These are phyloP conservation scores for Elsinoe australis DNA, from an alignment of 2,329 filamentous ascomycete species.

Conservation along the genomic window DNA sequence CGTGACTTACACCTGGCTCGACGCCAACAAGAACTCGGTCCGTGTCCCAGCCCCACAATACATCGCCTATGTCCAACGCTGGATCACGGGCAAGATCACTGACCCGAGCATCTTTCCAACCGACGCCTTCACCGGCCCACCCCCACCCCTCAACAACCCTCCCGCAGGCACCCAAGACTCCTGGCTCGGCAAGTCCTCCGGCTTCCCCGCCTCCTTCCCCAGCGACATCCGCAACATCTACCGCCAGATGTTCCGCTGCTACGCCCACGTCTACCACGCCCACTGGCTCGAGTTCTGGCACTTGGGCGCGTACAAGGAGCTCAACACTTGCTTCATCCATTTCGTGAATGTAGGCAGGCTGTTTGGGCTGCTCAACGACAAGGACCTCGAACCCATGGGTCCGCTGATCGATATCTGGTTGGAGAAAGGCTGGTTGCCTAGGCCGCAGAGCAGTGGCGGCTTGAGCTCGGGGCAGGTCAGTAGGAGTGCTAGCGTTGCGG, in stretches of 20 bases:
- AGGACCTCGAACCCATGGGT: conserved; percentile 93
- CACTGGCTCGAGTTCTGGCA: conserved; percentile 48
- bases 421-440: conserved; percentile 75
- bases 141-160: conserved; percentile 47
- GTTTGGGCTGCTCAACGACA: conserved; percentile 67
- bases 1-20: conserved; percentile 94
- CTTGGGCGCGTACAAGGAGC: conserved; percentile 41
- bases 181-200: conserved; percentile 87
- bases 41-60: conserved; percentile 90
- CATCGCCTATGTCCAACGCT: conserved; percentile 91
- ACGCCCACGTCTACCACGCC: conserved; percentile 46
- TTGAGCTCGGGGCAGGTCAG: conserved; percentile 13
- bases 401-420: conserved; percentile 88
- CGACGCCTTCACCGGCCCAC: conserved; percentile 61
- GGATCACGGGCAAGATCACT: conserved; percentile 93
- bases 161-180: conserved; percentile 50
- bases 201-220: conserved; percentile 48
- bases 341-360: conserved; percentile 63
- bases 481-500: conserved; percentile 8
- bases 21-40: conserved; percentile 76
- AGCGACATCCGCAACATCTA: conserved; percentile 70
- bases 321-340: conserved; percentile 49
- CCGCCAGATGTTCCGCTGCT: conserved; percentile 49
- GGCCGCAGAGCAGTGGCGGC: conserved; percentile 17
- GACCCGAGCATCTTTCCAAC: conserved; percentile 87